Percentiles rank a stretch among this genome's conserved stretches.
Evolutionary conservation across 306 rosid genomes (phyloP).

Genomic region (Astragalus membranaceus): DNA sequence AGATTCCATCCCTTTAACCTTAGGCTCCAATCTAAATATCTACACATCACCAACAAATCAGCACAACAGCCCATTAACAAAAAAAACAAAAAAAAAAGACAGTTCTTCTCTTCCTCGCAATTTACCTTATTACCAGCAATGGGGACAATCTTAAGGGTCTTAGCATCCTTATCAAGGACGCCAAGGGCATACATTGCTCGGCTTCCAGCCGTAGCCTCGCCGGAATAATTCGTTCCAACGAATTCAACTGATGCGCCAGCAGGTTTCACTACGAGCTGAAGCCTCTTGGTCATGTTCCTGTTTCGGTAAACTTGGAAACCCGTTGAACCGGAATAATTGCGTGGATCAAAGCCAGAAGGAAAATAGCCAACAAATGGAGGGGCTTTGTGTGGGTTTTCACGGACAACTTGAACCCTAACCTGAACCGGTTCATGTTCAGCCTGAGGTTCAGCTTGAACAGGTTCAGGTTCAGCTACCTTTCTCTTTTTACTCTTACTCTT

Average conservation of each 20-base stretch:
- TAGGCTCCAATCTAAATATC: conserved; percentile 87
- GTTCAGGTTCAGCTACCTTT: no score
- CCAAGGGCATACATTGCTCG: conserved; percentile 60
- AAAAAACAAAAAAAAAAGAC: no score
- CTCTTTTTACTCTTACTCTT: conserved; percentile 15
- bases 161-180: conserved; percentile 68
- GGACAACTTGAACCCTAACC: no score
- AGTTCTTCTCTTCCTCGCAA: background rate
- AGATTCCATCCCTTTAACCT: conserved; percentile 36
- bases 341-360: conserved; percentile 9
- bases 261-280: conserved; percentile 72
- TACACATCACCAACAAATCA: conserved; percentile 14
- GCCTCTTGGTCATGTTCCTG: conserved; percentile 43
- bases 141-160: conserved; percentile 53
- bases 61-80: background rate
- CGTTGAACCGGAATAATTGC: conserved; percentile 7
- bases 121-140: conserved; percentile 67
- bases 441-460: no score
- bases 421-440: no score
- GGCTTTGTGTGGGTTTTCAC: no score
- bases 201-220: conserved; percentile 68
- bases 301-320: conserved; percentile 38
- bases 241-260: conserved; percentile 8
- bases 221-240: background rate
- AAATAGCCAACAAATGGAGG: conserved; percentile 11